Evolutionary conservation across 1,139 yeast genomes (phyloP).

Genomic region (Arxiozyma heterogenica): DNA sequence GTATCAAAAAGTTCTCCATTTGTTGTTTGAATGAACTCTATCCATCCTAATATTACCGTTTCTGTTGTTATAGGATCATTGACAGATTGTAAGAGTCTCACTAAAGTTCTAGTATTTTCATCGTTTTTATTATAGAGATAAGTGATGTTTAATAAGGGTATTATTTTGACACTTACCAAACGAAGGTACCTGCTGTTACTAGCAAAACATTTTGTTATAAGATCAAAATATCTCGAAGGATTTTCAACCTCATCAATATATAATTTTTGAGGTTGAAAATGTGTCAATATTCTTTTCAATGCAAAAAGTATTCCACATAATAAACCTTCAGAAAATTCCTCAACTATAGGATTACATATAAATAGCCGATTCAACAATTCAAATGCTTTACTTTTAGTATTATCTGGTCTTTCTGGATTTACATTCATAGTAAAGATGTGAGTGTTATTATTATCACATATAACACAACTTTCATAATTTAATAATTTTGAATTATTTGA

Average conservation of each 20-base stretch:
- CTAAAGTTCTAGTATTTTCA: constrained; percentile 20
- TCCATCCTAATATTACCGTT: constrained; percentile 25
- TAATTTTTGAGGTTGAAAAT: constrained; percentile 39
- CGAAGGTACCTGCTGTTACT: constrained; percentile 45
- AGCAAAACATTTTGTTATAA: constrained; percentile 26
- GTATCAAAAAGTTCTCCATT: constrained; percentile 27
- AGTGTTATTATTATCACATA: constrained; percentile 33
- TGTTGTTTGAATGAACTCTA: constrained; percentile 23
- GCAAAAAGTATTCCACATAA: constrained; percentile 39
- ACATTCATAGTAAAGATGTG: constrained; percentile 18
- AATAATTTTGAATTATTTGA: neutral
- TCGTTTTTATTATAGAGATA: constrained; percentile 18
- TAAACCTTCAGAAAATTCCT: constrained; percentile 24
- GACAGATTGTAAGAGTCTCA: constrained; percentile 19
- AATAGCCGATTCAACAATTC: constrained; percentile 20
- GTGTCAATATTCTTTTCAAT: constrained; percentile 40
- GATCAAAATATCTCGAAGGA: constrained; percentile 12
- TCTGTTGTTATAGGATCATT: constrained; percentile 17
- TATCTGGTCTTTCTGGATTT: constrained; percentile 27
- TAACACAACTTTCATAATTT: constrained; percentile 30
- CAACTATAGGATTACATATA: constrained; percentile 13
- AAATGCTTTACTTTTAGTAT: constrained; percentile 20
- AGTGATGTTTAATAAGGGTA: constrained; percentile 28
- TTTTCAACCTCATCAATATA: constrained; percentile 8
- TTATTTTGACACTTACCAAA: constrained; percentile 35